Conservation (phyloP, 1,139 yeast species). For the Hemisphaericaspora subhashii region DNA sequence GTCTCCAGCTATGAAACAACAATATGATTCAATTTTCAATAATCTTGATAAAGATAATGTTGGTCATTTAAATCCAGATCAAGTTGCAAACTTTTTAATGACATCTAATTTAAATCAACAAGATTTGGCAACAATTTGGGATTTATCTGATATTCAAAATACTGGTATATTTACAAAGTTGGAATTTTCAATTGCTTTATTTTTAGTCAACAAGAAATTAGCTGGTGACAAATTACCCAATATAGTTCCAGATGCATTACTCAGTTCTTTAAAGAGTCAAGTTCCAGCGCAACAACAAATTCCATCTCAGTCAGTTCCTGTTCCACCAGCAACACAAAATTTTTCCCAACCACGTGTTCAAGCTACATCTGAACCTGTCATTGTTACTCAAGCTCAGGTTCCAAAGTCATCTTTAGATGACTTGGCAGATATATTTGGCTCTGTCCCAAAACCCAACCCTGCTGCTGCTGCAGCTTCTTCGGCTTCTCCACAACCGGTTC, state of each 20-base stretch:
- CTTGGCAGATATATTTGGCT: conserved; percentile 55
- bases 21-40: conserved; percentile 77
- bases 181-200: conserved; percentile 94
- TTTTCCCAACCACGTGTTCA: not conserved
- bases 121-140: conserved; percentile 90
- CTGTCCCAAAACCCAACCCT: conserved; percentile 30
- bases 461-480: conserved; percentile 20
- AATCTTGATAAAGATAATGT: conserved; percentile 64
- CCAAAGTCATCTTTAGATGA: conserved; percentile 66
- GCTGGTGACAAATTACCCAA: conserved; percentile 78
- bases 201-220: conserved; percentile 79
- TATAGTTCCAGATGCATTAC: conserved; percentile 55
- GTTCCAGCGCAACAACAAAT: conserved; percentile 5
- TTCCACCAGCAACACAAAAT: conserved; percentile 23
- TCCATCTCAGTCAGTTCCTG: conserved; percentile 14
- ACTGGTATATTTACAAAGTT: conserved; percentile 76
- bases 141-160: conserved; percentile 85
- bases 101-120: conserved; percentile 86
- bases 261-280: conserved; percentile 32
- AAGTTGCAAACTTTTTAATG: conserved; percentile 86
- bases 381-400: conserved; percentile 14
- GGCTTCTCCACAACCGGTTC: conserved; percentile 15
- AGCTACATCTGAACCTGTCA: conserved; percentile 2
- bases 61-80: conserved; percentile 71
- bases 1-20: conserved; percentile 67